Evolutionary conservation across 495 filamentous ascomycete species (phyloP).

Genomic region (Aspergillus kassunensis): DNA sequence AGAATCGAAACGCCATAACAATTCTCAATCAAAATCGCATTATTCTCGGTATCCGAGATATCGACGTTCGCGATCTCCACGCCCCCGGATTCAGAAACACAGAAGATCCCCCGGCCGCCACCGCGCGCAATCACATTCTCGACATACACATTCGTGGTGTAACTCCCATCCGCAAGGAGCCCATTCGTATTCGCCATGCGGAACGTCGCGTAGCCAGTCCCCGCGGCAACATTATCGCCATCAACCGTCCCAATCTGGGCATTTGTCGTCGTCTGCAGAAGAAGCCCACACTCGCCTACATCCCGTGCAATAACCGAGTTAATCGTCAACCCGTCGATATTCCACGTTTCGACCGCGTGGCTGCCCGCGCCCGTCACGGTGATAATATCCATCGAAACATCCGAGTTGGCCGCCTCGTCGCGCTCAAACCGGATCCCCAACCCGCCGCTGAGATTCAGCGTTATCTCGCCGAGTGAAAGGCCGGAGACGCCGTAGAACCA

Average conservation of each 20-base stretch:
- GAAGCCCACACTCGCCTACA: constrained; percentile 14
- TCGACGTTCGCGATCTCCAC: constrained; percentile 12
- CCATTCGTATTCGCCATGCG: constrained; percentile 14
- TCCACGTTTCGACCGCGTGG: constrained; percentile 17
- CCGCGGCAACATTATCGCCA: constrained; percentile 12
- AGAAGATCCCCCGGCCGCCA: constrained; percentile 15
- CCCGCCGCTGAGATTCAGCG: constrained; percentile 11
- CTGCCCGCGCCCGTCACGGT: constrained; percentile 12
- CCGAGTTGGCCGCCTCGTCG: constrained; percentile 12
- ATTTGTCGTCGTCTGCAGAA: constrained; percentile 13
- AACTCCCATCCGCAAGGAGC: constrained; percentile 4
- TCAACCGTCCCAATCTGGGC: constrained; percentile 12
- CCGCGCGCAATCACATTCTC: constrained; percentile 10
- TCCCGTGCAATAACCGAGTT: constrained; percentile 9
- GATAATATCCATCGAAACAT: constrained; percentile 14
- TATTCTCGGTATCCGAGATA: constrained; percentile 11
- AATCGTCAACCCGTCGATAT: constrained; percentile 17
- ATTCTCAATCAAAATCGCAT: constrained; percentile 16
- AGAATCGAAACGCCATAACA: constrained; percentile 13
- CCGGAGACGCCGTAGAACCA: constrained; percentile 11
- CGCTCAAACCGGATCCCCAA: constrained; percentile 17
- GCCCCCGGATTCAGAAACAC: constrained; percentile 11
- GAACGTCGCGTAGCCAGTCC: constrained; percentile 13
- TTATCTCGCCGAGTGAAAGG: constrained; percentile 12
- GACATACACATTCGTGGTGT: constrained; percentile 11